These are phyloP conservation scores for Hanseniaspora hatyaiensis DNA, from an alignment of 805 yeast genomes.

Conservation along the genomic window DNA sequence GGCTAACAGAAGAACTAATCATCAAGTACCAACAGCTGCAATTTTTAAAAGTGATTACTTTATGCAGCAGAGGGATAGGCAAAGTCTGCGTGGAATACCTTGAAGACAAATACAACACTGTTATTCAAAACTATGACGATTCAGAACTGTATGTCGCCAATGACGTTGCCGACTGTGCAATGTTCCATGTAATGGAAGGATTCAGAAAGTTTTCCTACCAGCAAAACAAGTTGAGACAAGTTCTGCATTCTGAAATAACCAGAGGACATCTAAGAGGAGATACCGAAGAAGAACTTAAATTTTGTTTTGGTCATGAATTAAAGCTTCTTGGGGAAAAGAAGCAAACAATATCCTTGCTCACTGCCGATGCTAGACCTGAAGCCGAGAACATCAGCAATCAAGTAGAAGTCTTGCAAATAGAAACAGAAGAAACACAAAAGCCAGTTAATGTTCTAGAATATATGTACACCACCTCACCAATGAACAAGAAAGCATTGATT, in stretches of 20 bases:
- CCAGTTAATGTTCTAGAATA: conserved; percentile 24
- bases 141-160: conserved; percentile 35
- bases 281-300: conserved; percentile 22
- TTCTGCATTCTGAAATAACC: conserved; percentile 33
- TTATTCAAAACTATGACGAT: conserved; percentile 35
- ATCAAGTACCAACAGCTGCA: conserved; percentile 33
- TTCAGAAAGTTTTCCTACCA: conserved; percentile 41
- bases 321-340: neutral
- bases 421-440: neutral
- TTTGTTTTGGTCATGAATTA: conserved; percentile 33
- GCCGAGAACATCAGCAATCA: neutral
- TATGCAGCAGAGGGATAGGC: conserved; percentile 51
- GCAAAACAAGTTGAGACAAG: conserved; percentile 26
- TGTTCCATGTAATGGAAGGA: conserved; percentile 44
- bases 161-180: conserved; percentile 54
- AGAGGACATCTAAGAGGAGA: conserved; percentile 32
- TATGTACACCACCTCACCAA: conserved; percentile 31
- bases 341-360: too few species aligned
- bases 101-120: conserved; percentile 30
- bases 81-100: conserved; percentile 37
- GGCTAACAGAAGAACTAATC: conserved; percentile 36
- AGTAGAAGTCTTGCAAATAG: neutral
- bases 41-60: conserved; percentile 37
- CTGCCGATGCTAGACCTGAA: neutral
- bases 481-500: conserved; percentile 41